Percentiles rank a stretch among this genome's conserved stretches.
These are phyloP conservation scores for Malus hybrid DNA, from an alignment of 331 rosid species.

Conservation along the genomic window DNA sequence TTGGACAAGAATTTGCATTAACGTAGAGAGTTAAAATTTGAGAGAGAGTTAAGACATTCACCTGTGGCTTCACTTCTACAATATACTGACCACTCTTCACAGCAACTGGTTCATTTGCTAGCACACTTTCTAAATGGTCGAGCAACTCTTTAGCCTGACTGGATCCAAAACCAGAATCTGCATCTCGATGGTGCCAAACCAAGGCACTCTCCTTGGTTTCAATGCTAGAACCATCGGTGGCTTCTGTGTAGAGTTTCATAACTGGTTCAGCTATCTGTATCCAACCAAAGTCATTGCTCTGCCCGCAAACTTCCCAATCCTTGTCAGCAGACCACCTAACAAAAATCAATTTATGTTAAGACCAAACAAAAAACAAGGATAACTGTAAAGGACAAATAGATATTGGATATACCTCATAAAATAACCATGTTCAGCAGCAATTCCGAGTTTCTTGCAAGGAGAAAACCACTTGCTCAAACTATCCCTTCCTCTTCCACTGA, in stretches of 20 bases:
- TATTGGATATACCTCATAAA: conserved; percentile 31
- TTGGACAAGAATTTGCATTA: neutral
- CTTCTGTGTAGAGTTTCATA: conserved; percentile 44
- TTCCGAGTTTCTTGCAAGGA: conserved; percentile 42
- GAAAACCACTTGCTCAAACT: conserved; percentile 47
- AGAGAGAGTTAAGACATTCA: neutral
- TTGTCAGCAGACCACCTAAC: conserved; percentile 43
- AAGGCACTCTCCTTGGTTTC: conserved; percentile 50
- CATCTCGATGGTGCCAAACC: conserved; percentile 53
- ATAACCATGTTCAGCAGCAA: conserved; percentile 51
- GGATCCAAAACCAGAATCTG: conserved; percentile 43
- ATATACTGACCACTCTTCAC: conserved; percentile 46
- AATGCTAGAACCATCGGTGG: conserved; percentile 44
- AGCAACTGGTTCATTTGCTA: conserved; percentile 46
- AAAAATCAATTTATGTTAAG: neutral
- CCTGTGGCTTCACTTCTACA: conserved; percentile 62
- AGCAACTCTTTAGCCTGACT: conserved; percentile 47
- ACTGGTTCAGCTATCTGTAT: conserved; percentile 48
- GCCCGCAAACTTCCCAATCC: conserved; percentile 47
- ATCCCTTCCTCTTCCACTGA: conserved; percentile 49
- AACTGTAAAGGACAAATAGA: neutral
- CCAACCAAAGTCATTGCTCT: conserved; percentile 39
- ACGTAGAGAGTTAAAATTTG: neutral
- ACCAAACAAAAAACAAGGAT: neutral
- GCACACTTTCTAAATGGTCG: conserved; percentile 50